Conservation (phyloP, 2,329 filamentous ascomycete species). For the Monosporascus sp. region DNA sequence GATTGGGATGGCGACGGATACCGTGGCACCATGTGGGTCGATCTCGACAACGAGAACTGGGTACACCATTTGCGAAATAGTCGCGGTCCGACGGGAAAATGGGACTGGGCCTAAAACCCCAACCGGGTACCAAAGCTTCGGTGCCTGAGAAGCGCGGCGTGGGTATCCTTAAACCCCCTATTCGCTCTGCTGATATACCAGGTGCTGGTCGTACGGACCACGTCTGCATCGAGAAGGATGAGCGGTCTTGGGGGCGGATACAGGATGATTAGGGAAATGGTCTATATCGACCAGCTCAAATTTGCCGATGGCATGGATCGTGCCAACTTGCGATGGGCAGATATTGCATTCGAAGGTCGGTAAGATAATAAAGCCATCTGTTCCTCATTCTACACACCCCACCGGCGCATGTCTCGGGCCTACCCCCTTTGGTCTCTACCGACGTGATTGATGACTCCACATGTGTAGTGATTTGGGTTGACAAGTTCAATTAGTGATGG, state of each 20-base stretch:
- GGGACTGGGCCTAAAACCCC: constrained; percentile 6
- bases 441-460: too few relatives aligned
- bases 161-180: constrained; percentile 21
- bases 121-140: background rate
- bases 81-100: constrained; percentile 4
- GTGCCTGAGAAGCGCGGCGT: constrained; percentile 22
- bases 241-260: constrained; percentile 19
- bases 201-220: constrained; percentile 26
- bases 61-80: constrained; percentile 23
- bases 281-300: constrained; percentile 25
- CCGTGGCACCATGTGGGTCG: constrained; percentile 28
- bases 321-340: constrained; percentile 31
- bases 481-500: constrained; percentile 31
- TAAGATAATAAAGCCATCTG: constrained; percentile 18
- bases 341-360: constrained; percentile 32
- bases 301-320: constrained; percentile 24
- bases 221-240: constrained; percentile 27
- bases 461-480: constrained; percentile 20
- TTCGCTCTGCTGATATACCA: constrained; percentile 28
- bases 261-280: constrained; percentile 13
- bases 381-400: too few relatives aligned
- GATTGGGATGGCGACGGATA: constrained; percentile 34
- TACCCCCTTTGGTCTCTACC: too few relatives aligned
- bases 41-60: constrained; percentile 18
- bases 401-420: too few relatives aligned